phyloP scores from a whole-genome alignment of 768 basidiomycete genomes.

The Tephrocybe sp. region DNA sequence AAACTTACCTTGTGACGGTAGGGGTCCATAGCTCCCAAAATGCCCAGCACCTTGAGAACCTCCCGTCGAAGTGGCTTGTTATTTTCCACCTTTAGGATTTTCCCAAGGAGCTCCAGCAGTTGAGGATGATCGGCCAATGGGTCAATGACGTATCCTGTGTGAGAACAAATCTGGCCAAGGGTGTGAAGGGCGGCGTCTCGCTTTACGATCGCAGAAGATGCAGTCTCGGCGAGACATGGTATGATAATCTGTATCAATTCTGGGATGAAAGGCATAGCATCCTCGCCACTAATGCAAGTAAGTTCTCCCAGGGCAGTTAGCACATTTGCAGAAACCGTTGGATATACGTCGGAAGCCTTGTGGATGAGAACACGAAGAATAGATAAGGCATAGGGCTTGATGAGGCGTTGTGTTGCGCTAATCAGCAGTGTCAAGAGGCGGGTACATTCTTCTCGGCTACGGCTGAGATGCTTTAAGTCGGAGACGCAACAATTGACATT shows the following conservation, averaged over 20 bases:
- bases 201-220: slow-evolving; percentile 80
- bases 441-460: slow-evolving; percentile 88
- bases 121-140: slow-evolving; percentile 90
- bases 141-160: slow-evolving; percentile 90
- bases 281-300: slow-evolving; percentile 91
- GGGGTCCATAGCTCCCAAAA: slow-evolving; percentile 93
- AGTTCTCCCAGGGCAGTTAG: slow-evolving; percentile 94
- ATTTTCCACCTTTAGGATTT: slow-evolving; percentile 81
- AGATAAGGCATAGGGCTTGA: slow-evolving; percentile 92
- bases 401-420: slow-evolving; percentile 86
- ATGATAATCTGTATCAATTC: slow-evolving; percentile 91
- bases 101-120: slow-evolving; percentile 79
- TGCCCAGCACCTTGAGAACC: slow-evolving; percentile 91
- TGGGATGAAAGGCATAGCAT: slow-evolving; percentile 77
- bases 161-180: slow-evolving; percentile 91
- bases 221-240: slow-evolving; percentile 56
- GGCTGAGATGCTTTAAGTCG: slow-evolving; percentile 40
- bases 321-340: slow-evolving; percentile 88
- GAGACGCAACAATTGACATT: neutral
- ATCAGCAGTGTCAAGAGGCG: slow-evolving; percentile 88
- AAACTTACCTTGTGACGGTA: slow-evolving; percentile 81
- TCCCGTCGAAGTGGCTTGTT: slow-evolving; percentile 74
- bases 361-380: slow-evolving; percentile 88
- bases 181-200: slow-evolving; percentile 92
- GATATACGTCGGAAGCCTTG: slow-evolving; percentile 82